Evolutionary conservation across 257 asterid genomes (phyloP).

Genomic region (Solanum dulcamara): DNA sequence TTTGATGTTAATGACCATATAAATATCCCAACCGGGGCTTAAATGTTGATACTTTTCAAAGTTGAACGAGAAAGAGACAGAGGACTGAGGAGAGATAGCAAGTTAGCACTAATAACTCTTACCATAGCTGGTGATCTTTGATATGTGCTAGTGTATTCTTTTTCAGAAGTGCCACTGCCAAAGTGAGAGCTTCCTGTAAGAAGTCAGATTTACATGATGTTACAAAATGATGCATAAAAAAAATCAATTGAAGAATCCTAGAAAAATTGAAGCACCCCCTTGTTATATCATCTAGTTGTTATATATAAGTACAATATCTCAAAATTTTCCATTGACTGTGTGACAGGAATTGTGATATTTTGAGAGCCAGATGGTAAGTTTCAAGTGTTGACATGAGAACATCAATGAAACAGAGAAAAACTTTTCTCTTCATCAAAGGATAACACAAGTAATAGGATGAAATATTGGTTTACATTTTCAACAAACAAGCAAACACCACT

Average conservation of each 20-base stretch:
- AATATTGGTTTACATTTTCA: background rate
- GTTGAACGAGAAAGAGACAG: background rate
- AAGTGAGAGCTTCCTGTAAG: conserved; percentile 51
- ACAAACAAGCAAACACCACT: background rate
- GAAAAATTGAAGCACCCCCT: background rate
- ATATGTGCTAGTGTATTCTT: conserved; percentile 25
- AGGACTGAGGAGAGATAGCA: background rate
- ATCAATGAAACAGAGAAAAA: background rate
- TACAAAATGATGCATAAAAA: background rate
- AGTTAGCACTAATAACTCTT: conserved; percentile 3
- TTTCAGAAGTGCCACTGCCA: conserved; percentile 17
- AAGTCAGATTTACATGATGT: background rate
- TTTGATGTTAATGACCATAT: background rate
- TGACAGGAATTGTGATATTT: background rate
- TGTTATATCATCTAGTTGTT: no score
- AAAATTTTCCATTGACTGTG: background rate
- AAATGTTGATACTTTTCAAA: background rate
- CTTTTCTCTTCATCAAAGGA: background rate
- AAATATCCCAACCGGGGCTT: background rate
- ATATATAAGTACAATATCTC: background rate
- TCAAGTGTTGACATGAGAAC: background rate
- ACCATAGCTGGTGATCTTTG: conserved; percentile 38
- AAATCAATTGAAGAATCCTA: background rate
- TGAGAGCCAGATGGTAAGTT: background rate
- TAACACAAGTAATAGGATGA: background rate